Base-by-base conservation (phyloP, 2,329 filamentous ascomycete genomes). In the Cercospora canescens region DNA sequence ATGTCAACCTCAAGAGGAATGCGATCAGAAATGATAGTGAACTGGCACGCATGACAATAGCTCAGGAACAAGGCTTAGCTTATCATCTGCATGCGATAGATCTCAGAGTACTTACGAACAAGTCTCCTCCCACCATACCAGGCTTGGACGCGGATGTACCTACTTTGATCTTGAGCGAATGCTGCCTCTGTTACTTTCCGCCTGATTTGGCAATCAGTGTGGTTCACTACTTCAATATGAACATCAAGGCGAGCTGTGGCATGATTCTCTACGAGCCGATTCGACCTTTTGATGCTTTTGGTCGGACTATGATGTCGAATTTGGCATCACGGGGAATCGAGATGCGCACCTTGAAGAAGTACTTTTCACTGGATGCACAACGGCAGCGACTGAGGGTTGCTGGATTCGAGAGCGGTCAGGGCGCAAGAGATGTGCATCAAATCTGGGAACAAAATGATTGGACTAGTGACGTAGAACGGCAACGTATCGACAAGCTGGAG, bases 181-280 rank as follows among this genome's bases (percentile, higher is more conserved):
- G 95, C 83, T 99, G 95, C 76, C 85, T 99, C 34, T 92, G 95
- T 77, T 99, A 99, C 75, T 86, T 99, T 1, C 84, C 89, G 8
- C 85, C 89, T 0, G 74, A 84, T 0, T 85, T 89, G 60, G 90
- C 93, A 0, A 82, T 84, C 39, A 71, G 72, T 67, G 76, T 80
- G 30, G 72, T 81, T 30, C 71, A 80, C n/a, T 76, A 78, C 76
- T 57, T 79, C 18, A 80, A 76, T 63, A 73, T 72, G 67, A 69
- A 71, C 57, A 52, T 76, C 16, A 59, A 65, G 45, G 88, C 69
- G 72, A 85, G 78, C 0, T 74, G 88, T 0, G 87, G 84, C 0
- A 80, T 96, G 3, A 80, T 96, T 41, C 79, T 98, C 28, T 99
- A 99, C 81, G 95, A 99, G 76, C 94, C 95, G 0, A 91, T 97